phyloP scores from a whole-genome alignment of 495 filamentous ascomycete genomes.

The Aspergillus ostianus region DNA sequence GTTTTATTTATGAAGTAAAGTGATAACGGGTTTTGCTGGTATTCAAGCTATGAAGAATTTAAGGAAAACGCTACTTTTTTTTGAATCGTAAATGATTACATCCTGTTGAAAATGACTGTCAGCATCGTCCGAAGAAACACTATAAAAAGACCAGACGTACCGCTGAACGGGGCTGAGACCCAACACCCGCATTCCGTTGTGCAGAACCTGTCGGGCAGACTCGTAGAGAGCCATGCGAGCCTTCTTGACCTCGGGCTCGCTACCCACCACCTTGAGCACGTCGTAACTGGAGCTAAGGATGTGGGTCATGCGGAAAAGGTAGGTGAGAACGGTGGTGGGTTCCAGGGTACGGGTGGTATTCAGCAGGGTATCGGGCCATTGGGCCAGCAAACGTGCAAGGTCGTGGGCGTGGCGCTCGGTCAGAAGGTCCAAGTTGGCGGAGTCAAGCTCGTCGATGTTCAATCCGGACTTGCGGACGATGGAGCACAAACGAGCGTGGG shows the following conservation, averaged over 20 bases:
- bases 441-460: slow-evolving; percentile 39
- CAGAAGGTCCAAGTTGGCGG: slow-evolving; percentile 56
- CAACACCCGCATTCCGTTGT: slow-evolving; percentile 81
- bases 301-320: slow-evolving; percentile 89
- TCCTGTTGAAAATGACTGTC: slow-evolving; percentile 12
- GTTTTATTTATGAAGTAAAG: too few relatives aligned
- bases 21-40: neutral
- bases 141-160: slow-evolving; percentile 27
- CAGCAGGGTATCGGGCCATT: slow-evolving; percentile 62
- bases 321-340: slow-evolving; percentile 69
- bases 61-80: slow-evolving; percentile 2
- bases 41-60: slow-evolving; percentile 3
- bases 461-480: slow-evolving; percentile 55
- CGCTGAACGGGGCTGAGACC: slow-evolving; percentile 76
- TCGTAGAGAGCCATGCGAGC: slow-evolving; percentile 83
- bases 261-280: slow-evolving; percentile 74
- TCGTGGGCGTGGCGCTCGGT: slow-evolving; percentile 56
- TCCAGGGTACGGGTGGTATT: slow-evolving; percentile 64
- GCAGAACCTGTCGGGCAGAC: slow-evolving; percentile 69
- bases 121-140: neutral
- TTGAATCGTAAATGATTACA: slow-evolving; percentile 4
- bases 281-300: slow-evolving; percentile 81
- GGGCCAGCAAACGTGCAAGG: slow-evolving; percentile 56
- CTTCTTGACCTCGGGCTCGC: slow-evolving; percentile 66
- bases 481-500: slow-evolving; percentile 65